Evolutionary conservation across 768 basidiomycete genomes (phyloP).

Genomic region (Russula foetens): DNA sequence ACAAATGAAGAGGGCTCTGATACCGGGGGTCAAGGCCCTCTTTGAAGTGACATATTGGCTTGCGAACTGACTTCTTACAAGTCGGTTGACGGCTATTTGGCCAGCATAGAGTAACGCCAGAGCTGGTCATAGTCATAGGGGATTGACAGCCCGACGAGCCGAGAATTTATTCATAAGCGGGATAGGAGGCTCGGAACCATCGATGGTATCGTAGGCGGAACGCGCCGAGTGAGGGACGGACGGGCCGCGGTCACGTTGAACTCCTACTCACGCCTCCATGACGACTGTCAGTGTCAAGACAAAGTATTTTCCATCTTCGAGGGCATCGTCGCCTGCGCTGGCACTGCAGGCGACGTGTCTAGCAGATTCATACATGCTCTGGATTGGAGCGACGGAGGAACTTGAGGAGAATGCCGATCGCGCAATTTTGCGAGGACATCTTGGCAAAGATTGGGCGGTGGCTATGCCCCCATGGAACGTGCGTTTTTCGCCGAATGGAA

Average conservation of each 20-base stretch:
- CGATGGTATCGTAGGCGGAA: neutral
- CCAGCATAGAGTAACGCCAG: neutral
- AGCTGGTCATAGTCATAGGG: neutral
- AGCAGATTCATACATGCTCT: conserved; percentile 73
- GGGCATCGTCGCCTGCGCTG: conserved; percentile 46
- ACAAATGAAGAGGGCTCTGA: neutral
- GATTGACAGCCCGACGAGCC: neutral
- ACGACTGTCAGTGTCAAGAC: conserved; percentile 37
- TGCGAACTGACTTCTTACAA: neutral
- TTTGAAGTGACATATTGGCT: neutral
- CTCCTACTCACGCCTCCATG: neutral
- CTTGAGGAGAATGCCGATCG: conserved; percentile 25
- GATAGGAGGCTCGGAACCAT: neutral
- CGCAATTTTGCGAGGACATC: conserved; percentile 44
- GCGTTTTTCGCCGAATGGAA: conserved; percentile 13
- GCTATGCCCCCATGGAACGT: conserved; percentile 57
- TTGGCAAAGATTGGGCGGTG: conserved; percentile 75
- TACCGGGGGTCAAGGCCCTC: neutral
- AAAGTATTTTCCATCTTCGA: conserved; percentile 41
- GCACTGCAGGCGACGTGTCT: conserved; percentile 60
- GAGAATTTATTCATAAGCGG: neutral
- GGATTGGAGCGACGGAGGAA: conserved; percentile 58
- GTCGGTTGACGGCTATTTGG: neutral
- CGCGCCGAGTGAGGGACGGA: neutral
- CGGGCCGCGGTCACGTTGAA: neutral